Conservation (phyloP, 768 basidiomycete genomes). For the Lepiota venenata region DNA sequence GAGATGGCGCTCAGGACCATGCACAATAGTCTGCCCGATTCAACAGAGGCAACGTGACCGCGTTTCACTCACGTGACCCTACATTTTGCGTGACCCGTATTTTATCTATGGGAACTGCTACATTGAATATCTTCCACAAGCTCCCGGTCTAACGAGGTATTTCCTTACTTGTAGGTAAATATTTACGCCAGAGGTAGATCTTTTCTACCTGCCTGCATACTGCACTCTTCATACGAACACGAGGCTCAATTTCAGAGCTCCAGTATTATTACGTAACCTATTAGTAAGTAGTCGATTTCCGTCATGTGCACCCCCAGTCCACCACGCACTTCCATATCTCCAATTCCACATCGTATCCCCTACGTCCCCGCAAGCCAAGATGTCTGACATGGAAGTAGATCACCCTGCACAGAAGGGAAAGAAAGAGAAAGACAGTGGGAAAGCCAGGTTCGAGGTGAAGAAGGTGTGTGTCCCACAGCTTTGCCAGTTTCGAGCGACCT, state of each 20-base stretch:
- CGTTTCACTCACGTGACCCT: constrained; percentile 20
- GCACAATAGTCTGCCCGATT: constrained; percentile 12
- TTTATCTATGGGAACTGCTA: not conserved
- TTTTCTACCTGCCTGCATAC: too few relatives aligned
- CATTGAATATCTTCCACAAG: not conserved
- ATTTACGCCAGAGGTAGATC: too few relatives aligned
- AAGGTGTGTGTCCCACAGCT: constrained; percentile 57
- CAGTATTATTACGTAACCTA: too few relatives aligned
- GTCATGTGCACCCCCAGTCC: not conserved
- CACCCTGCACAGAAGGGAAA: constrained; percentile 39
- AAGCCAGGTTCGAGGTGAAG: constrained; percentile 96
- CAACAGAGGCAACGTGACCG: constrained; percentile 21
- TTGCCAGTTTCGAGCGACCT: not conserved
- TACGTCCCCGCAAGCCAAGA: not conserved
- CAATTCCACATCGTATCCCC: not conserved
- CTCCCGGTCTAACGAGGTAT: too few relatives aligned
- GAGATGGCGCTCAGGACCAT: not conserved
- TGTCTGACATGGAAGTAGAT: constrained; percentile 59
- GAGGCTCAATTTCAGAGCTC: too few relatives aligned
- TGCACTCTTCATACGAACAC: too few relatives aligned
- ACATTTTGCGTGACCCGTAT: not conserved
- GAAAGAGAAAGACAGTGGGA: constrained; percentile 58
- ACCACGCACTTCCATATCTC: not conserved
- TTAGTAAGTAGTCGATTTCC: too few relatives aligned
- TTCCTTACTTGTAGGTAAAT: too few relatives aligned